Percentiles rank a stretch among this genome's conserved stretches.
Conservation (phyloP, 371 early-diverging fungal species). For the Chytridiales sp. region DNA sequence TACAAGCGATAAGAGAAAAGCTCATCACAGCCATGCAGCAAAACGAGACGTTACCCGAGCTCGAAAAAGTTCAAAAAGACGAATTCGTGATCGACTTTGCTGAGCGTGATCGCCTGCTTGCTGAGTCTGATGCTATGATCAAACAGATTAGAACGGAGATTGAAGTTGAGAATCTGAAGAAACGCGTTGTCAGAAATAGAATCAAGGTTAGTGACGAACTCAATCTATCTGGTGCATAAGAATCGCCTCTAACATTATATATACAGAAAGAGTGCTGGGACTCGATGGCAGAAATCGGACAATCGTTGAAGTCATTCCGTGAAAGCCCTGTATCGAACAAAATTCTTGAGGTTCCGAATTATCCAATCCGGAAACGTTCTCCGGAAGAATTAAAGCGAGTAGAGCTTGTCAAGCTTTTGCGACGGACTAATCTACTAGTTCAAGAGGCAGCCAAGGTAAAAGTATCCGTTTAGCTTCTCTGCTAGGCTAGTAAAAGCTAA, state of each 20-base stretch:
- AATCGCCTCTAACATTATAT: conserved; percentile 6
- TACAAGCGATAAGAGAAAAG: conserved; percentile 35
- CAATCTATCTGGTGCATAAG: background rate
- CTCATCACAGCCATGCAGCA: conserved; percentile 36
- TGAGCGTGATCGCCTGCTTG: conserved; percentile 41
- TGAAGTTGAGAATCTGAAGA: conserved; percentile 45
- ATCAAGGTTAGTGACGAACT: conserved; percentile 35
- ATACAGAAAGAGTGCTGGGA: conserved; percentile 55
- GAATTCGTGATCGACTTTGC: conserved; percentile 54
- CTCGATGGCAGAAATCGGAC: conserved; percentile 52
- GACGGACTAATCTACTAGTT: conserved; percentile 35
- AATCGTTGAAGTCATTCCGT: conserved; percentile 46
- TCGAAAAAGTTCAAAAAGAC: conserved; percentile 40
- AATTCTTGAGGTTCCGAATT: conserved; percentile 42
- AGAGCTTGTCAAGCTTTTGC: conserved; percentile 31
- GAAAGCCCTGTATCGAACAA: conserved; percentile 35
- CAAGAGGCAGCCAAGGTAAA: conserved; percentile 23
- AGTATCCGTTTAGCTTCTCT: background rate
- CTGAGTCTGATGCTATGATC: conserved; percentile 34
- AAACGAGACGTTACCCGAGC: conserved; percentile 38
- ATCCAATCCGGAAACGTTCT: conserved; percentile 38
- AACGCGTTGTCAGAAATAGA: conserved; percentile 42
- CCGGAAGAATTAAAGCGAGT: conserved; percentile 31
- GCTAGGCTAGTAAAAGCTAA: background rate
- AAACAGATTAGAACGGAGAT: conserved; percentile 27